A percentile compares a stretch with the other conserved stretches of the same genome.
phyloP scores from a whole-genome alignment of 768 basidiomycete species.

The Amanita thiersii region DNA sequence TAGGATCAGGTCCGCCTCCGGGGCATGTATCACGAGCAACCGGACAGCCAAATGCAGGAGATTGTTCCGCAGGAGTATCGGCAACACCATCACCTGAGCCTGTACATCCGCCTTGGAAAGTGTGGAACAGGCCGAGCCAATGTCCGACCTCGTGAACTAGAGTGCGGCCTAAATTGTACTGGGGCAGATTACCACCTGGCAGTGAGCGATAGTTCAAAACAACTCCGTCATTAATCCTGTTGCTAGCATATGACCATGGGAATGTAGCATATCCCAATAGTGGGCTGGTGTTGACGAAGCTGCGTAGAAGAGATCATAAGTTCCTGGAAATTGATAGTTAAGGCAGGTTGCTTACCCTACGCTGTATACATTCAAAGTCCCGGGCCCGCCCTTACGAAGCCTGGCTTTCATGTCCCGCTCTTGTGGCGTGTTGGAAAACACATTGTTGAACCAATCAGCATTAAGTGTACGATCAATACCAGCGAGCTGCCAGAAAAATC shows the following conservation, averaged over 20 bases:
- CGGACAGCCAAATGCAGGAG: constrained; percentile 24
- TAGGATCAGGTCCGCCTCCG: constrained; percentile 25
- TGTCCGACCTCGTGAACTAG: constrained; percentile 26
- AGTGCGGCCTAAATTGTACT: constrained; percentile 21
- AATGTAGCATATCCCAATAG: constrained; percentile 32
- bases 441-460: constrained; percentile 26
- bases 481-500: constrained; percentile 22
- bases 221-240: constrained; percentile 28
- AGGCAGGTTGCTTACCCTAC: constrained; percentile 18
- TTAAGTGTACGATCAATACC: constrained; percentile 21
- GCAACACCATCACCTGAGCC: constrained; percentile 18
- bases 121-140: constrained; percentile 28
- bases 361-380: constrained; percentile 29
- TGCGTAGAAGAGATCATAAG: constrained; percentile 13
- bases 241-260: constrained; percentile 21
- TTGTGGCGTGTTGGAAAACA: constrained; percentile 12
- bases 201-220: constrained; percentile 17
- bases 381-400: constrained; percentile 23
- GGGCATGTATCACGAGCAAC: constrained; percentile 15
- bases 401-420: constrained; percentile 26
- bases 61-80: constrained; percentile 20
- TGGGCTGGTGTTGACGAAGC: constrained; percentile 17
- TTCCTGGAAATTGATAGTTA: neutral
- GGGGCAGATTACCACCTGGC: constrained; percentile 21
- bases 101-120: constrained; percentile 23